Percentiles rank a stretch among this genome's conserved stretches.
Evolutionary conservation across 352 stramenopile genomes (phyloP).

Genomic region (Poterioochromonas sp.): DNA sequence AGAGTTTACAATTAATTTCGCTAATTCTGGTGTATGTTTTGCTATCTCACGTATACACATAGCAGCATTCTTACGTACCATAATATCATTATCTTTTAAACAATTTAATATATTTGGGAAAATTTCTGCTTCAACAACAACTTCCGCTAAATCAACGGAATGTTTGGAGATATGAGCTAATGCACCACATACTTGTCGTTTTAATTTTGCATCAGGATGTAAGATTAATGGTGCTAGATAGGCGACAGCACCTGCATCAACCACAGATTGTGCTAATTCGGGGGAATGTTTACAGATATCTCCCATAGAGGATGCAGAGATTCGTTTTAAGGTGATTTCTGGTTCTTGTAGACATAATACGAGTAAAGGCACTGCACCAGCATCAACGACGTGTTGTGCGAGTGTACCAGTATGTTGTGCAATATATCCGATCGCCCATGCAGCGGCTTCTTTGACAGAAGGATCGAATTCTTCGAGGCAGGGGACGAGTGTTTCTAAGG

Average conservation of each 20-base stretch:
- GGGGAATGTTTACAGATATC: conserved; percentile 89
- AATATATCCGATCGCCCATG: conserved; percentile 89
- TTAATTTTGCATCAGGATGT: conserved; percentile 85
- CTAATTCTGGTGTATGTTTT: conserved; percentile 87
- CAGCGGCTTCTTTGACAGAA: conserved; percentile 83
- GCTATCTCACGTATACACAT: conserved; percentile 85
- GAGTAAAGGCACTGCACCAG: conserved; percentile 76
- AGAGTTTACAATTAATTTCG: conserved; percentile 86
- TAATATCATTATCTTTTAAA: conserved; percentile 83
- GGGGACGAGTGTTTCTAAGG: conserved; percentile 76
- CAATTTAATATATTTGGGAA: conserved; percentile 89
- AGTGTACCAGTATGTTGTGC: conserved; percentile 83
- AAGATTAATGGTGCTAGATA: conserved; percentile 84
- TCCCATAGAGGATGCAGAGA: conserved; percentile 75
- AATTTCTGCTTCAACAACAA: conserved; percentile 87
- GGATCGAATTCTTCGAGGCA: conserved; percentile 89
- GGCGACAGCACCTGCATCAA: conserved; percentile 77
- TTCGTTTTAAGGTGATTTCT: conserved; percentile 84
- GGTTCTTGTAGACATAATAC: conserved; percentile 89
- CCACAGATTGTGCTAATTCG: conserved; percentile 80
- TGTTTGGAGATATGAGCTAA: conserved; percentile 89
- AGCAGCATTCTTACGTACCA: conserved; percentile 86
- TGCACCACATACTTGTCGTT: conserved; percentile 74
- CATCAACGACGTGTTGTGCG: conserved; percentile 81
- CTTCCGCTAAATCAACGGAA: conserved; percentile 83